phyloP scores from a whole-genome alignment of 2,329 filamentous ascomycete genomes.

The Cordyceps javanica region DNA sequence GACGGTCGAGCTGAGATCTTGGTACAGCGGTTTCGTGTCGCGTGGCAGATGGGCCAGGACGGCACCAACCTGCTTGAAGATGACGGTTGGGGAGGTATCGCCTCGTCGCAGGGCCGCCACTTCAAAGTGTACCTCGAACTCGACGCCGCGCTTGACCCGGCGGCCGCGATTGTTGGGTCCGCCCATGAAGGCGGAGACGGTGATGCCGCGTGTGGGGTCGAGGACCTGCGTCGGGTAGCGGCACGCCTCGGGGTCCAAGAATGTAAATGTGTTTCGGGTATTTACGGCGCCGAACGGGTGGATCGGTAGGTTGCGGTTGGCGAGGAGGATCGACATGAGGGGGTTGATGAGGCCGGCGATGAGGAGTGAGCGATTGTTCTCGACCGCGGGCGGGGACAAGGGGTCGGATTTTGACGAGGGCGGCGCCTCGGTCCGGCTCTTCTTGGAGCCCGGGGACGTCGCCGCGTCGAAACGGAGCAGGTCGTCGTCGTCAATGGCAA shows the following conservation, averaged over 20 bases:
- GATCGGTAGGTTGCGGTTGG: conserved; percentile 11
- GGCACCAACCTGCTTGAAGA: conserved; percentile 11
- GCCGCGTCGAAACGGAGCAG: conserved; percentile 7
- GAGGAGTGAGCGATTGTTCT: conserved; percentile 9
- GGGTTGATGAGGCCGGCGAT: conserved; percentile 12
- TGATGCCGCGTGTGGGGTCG: conserved; percentile 6
- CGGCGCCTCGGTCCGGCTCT: background rate
- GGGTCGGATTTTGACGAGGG: background rate
- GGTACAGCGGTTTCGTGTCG: conserved; percentile 8
- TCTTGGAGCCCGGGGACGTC: background rate
- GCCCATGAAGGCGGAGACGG: conserved; percentile 12
- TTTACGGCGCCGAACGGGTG: conserved; percentile 13
- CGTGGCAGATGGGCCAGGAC: conserved; percentile 9
- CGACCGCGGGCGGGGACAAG: background rate
- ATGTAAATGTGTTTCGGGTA: conserved; percentile 11
- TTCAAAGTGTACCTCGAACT: conserved; percentile 12
- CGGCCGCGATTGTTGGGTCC: conserved; percentile 6
- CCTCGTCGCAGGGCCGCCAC: conserved; percentile 6
- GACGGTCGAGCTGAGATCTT: background rate
- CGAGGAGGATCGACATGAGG: conserved; percentile 14
- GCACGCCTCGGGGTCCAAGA: conserved; percentile 11
- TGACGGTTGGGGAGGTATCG: conserved; percentile 9
- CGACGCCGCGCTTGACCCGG: conserved; percentile 12
- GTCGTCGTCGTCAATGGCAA: conserved; percentile 12
- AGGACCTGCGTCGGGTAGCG: conserved; percentile 9